Conservation (phyloP, 257 asterid species). For the Plectranthus barbatus region DNA sequence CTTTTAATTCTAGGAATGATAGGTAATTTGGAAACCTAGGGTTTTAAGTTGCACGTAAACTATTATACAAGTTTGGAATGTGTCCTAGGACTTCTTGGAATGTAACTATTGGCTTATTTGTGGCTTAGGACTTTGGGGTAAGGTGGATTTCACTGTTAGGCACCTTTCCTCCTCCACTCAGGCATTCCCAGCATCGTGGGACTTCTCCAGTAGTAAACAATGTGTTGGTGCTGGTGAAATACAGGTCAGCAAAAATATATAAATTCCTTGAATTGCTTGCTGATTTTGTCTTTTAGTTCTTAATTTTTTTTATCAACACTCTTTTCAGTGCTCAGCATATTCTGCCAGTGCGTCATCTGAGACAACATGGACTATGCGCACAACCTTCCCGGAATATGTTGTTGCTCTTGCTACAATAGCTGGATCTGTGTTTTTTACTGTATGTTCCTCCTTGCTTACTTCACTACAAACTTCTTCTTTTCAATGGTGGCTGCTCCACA, state of each 20-base stretch:
- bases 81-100: background rate
- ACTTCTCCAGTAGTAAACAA: constrained; percentile 46
- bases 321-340: constrained; percentile 74
- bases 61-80: background rate
- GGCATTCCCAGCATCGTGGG: constrained; percentile 60
- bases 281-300: constrained; percentile 14
- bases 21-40: background rate
- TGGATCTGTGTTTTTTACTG: constrained; percentile 88
- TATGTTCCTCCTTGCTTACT: constrained; percentile 23
- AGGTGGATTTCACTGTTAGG: constrained; percentile 93
- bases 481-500: background rate
- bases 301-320: constrained; percentile 1
- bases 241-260: constrained; percentile 41
- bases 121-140: constrained; percentile 63
- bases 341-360: constrained; percentile 71
- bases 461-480: background rate
- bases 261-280: background rate
- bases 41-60: background rate
- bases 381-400: constrained; percentile 88
- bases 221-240: constrained; percentile 66
- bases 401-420: constrained; percentile 86
- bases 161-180: constrained; percentile 75
- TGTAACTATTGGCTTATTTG: constrained; percentile 3
- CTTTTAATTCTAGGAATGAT: background rate
- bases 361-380: constrained; percentile 80